phyloP scores from a whole-genome alignment of 2,329 filamentous ascomycete species.

The Metarhizium anisopliae region DNA sequence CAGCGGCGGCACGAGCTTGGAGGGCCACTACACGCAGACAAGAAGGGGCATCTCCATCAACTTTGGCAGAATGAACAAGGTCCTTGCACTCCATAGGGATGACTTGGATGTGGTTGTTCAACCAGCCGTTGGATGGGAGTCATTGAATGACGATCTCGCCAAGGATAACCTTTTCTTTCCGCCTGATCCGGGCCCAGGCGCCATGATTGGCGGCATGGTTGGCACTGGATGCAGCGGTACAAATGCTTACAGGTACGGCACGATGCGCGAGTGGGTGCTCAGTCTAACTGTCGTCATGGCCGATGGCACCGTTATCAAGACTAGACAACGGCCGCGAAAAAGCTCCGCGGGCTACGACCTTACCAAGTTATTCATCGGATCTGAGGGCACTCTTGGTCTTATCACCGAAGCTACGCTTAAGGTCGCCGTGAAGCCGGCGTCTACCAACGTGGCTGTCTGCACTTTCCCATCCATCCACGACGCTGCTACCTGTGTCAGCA shows the following conservation, averaged over 20 bases:
- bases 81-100: constrained; percentile 67
- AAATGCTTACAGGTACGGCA: constrained; percentile 87
- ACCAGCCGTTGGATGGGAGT: constrained; percentile 79
- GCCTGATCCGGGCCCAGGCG: constrained; percentile 82
- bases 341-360: constrained; percentile 88
- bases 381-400: constrained; percentile 82
- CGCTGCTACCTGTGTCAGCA: constrained; percentile 71
- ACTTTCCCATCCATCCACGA: constrained; percentile 49
- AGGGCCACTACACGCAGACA: constrained; percentile 82
- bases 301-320: constrained; percentile 85
- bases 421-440: constrained; percentile 70
- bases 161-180: constrained; percentile 80
- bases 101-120: constrained; percentile 71
- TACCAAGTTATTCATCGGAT: constrained; percentile 81
- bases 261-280: constrained; percentile 91
- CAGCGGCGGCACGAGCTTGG: constrained; percentile 79
- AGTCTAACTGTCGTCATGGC: constrained; percentile 81
- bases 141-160: constrained; percentile 67
- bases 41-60: constrained; percentile 78
- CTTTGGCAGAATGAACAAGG: constrained; percentile 76
- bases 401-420: constrained; percentile 89
- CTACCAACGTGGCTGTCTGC: constrained; percentile 71
- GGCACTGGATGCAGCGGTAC: constrained; percentile 69
- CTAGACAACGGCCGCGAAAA: constrained; percentile 78
- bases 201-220: constrained; percentile 86